Evolutionary conservation across 164 flowering plant species (phyloP).

Genomic region (Paratinospora sagittata): DNA sequence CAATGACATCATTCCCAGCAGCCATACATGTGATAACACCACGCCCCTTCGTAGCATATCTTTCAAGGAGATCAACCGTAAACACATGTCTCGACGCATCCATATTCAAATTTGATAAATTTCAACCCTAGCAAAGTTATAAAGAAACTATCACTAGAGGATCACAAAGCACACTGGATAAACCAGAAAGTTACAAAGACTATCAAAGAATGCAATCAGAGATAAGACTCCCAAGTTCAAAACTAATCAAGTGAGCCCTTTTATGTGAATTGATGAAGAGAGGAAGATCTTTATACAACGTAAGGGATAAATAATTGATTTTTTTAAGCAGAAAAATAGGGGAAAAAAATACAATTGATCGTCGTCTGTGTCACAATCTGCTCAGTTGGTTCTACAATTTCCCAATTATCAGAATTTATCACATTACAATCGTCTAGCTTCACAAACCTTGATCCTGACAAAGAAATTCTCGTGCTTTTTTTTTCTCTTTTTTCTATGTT

Average conservation of each 20-base stretch:
- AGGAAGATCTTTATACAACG: too few species aligned
- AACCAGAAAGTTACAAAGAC: not conserved
- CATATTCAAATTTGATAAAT: conserved; percentile 32
- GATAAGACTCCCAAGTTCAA: not conserved
- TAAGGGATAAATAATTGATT: too few species aligned
- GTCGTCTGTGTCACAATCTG: too few species aligned
- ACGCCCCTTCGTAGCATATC: conserved; percentile 82
- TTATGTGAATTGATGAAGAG: not conserved
- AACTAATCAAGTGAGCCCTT: not conserved
- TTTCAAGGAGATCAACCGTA: conserved; percentile 80
- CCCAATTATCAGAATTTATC: too few species aligned
- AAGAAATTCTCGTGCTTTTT: too few species aligned
- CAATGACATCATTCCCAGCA: conserved; percentile 91
- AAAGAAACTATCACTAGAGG: not conserved
- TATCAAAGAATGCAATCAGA: not conserved
- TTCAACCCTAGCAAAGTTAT: conserved; percentile 8
- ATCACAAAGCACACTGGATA: too few species aligned
- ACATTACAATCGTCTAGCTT: too few species aligned
- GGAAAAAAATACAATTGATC: too few species aligned
- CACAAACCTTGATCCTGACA: too few species aligned
- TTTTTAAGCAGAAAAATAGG: too few species aligned
- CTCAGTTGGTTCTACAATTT: too few species aligned
- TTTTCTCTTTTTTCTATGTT: too few species aligned
- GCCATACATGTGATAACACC: conserved; percentile 94
- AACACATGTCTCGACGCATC: conserved; percentile 66